phyloP scores from a whole-genome alignment of 2,329 filamentous ascomycete species.

The Didymella glomerata region DNA sequence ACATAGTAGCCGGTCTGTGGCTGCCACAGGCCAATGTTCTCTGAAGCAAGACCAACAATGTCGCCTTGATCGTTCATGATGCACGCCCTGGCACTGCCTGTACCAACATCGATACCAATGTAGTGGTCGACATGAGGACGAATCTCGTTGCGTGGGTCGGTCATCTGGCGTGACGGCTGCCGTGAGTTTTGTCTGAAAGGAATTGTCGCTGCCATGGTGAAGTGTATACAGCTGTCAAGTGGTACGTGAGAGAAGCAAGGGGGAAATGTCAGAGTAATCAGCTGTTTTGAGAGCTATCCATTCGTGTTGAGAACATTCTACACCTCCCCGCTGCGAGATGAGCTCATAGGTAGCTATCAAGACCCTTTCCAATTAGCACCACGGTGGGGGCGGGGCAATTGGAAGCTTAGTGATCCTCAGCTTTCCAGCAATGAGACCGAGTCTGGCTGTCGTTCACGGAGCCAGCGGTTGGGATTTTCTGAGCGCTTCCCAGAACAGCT shows the following conservation, averaged over 20 bases:
- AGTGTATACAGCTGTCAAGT: conserved; percentile 5
- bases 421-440: conserved; percentile 30
- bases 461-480: conserved; percentile 30
- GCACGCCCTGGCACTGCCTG: conserved; percentile 92
- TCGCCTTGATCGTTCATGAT: conserved; percentile 92
- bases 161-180: conserved; percentile 56
- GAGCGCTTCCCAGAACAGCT: conserved; percentile 30
- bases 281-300: conserved; percentile 15
- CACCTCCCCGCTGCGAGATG: conserved; percentile 43
- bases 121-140: conserved; percentile 67
- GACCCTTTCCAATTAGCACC: conserved; percentile 28
- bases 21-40: conserved; percentile 63
- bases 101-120: conserved; percentile 95
- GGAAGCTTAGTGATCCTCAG: conserved; percentile 32
- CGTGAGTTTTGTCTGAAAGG: conserved; percentile 41
- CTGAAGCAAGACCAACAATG: conserved; percentile 70
- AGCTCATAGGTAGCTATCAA: conserved; percentile 49
- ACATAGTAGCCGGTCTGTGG: conserved; percentile 65
- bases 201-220: conserved; percentile 36
- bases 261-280: conserved; percentile 2
- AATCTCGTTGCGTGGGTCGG: conserved; percentile 65
- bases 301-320: conserved; percentile 45
- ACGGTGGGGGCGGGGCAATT: conserved; percentile 47
- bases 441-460: conserved; percentile 21
- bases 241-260: background rate